Evolutionary conservation across 2,329 filamentous ascomycete species (phyloP), one percentile per base, ranked within the genome.

Genomic region (Cercospora citrullina): DNA sequence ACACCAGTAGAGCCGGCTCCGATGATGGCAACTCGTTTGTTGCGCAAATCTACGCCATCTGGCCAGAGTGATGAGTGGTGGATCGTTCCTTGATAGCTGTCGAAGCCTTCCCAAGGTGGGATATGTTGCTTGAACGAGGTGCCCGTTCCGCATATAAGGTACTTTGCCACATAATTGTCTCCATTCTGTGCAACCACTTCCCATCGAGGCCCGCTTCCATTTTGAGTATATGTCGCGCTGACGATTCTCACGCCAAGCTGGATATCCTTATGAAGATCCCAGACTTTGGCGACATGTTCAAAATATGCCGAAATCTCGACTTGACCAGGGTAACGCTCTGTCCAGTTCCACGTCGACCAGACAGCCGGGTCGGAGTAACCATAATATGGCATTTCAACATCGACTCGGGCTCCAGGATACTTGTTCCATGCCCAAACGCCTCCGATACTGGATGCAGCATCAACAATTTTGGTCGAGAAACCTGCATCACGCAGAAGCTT

Each of bases 231-330:
- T n/a, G 48, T 55, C n/a, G 48, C 48, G 12, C 48, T 55, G 48
- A 55, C 48, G 12, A 55, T 55, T 26, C 48, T 55, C 23, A 79
- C 60, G 12, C 65, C 68, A 75, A 87, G 88, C 1, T 83, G 79
- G 16, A 81, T 82, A 68, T 89, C 86, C 72, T 88, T 88, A 73
- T 83, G 86, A 45, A 90, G 78, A 28, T 83, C 78, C 10, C 87
- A 73, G 3, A 85, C 81, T 60, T 85, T 83, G 64, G 88, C 87
- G 16, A 88, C 84, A 57, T 88, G 85, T 23, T 86, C 81, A 73
- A 90, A 90, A 75, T 90, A 90, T 4, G 74, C 74, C 12, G 84
- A 81, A 0, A 89, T 79, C 42, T 89, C 74, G n/a, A 65, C 42
- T 39, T 67, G 68, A 23, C 66, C 71, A 9, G 75, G 74, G 58